phyloP scores from a whole-genome alignment of 176 grass and related monocot genomes.

The Triticum dicoccoides region DNA sequence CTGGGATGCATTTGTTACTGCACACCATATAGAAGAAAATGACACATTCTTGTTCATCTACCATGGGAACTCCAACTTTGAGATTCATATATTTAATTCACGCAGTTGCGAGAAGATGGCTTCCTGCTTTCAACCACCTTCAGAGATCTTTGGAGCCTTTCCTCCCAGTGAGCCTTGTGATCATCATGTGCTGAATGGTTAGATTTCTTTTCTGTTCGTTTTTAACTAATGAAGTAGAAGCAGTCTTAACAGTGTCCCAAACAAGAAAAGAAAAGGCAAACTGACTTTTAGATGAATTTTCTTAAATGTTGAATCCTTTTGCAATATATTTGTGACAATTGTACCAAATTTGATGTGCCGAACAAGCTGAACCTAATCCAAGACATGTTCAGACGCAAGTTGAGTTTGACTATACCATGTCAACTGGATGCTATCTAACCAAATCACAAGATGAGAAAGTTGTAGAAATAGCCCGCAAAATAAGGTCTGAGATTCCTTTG shows the following conservation, averaged over 20 bases:
- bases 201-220: background rate
- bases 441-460: background rate
- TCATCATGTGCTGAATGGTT: background rate
- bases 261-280: background rate
- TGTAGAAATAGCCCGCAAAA: background rate
- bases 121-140: background rate
- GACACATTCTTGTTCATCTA: slow-evolving; percentile 38
- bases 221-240: background rate
- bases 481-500: background rate
- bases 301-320: background rate
- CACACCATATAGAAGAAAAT: slow-evolving; percentile 21
- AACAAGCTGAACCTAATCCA: background rate
- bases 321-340: background rate
- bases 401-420: background rate
- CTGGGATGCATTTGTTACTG: slow-evolving; percentile 27
- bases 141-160: background rate
- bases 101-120: background rate
- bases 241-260: background rate
- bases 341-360: background rate
- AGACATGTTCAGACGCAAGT: background rate
- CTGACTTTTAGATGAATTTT: background rate
- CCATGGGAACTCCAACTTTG: slow-evolving; percentile 20
- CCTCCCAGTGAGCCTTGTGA: background rate
- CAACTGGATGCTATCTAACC: background rate
- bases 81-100: slow-evolving; percentile 18